These are phyloP conservation scores for Pseudogymnoascus sp. DNA, from an alignment of 2,329 filamentous ascomycete genomes.

Conservation along the genomic window DNA sequence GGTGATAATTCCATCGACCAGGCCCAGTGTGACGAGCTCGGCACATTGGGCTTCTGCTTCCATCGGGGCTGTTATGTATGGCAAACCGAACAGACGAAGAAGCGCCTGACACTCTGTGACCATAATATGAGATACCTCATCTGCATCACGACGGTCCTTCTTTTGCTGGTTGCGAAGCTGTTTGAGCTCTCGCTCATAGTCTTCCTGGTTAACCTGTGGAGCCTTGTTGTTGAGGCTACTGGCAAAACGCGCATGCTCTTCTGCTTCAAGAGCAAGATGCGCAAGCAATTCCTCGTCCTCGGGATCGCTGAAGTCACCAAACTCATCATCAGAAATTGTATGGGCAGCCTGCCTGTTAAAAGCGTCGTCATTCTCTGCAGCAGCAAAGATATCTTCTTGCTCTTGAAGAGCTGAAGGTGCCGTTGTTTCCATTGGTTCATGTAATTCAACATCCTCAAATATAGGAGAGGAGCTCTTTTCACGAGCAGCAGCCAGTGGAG, in stretches of 20 bases:
- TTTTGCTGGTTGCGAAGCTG: constrained; percentile 89
- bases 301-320: constrained; percentile 68
- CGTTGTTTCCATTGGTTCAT: constrained; percentile 5
- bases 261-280: constrained; percentile 80
- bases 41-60: constrained; percentile 98
- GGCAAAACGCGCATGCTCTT: constrained; percentile 90
- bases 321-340: constrained; percentile 27
- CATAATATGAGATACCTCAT: constrained; percentile 96
- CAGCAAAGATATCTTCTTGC: not conserved
- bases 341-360: constrained; percentile 18
- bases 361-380: constrained; percentile 13
- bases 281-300: constrained; percentile 85
- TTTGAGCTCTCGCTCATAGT: constrained; percentile 82
- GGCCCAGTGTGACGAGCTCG: constrained; percentile 72
- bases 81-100: constrained; percentile 81
- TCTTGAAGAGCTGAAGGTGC: not conserved
- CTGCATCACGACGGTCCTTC: constrained; percentile 89
- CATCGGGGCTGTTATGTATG: constrained; percentile 97
- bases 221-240: constrained; percentile 74
- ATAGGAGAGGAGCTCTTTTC: constrained; percentile 15
- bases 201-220: constrained; percentile 58
- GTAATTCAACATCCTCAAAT: constrained; percentile 21
- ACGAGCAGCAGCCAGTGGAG: not conserved
- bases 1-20: constrained; percentile 96
- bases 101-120: constrained; percentile 89